Conservation (phyloP, 2,329 filamentous ascomycete species). For the Dothideomycetidae sp. region DNA sequence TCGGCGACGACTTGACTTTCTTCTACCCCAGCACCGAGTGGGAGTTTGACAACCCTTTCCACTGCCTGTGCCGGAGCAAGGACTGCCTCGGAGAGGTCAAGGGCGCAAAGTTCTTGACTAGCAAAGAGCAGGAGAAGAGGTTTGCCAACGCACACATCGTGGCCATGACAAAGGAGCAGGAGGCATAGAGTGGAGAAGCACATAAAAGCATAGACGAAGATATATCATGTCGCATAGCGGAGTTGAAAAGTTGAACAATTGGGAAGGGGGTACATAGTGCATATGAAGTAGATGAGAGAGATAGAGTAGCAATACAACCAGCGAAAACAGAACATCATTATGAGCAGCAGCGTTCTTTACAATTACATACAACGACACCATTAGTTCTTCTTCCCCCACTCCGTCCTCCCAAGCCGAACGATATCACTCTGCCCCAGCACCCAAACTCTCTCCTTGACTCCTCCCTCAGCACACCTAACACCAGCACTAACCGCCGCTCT, state of each 20-base stretch:
- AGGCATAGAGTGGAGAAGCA: too few relatives aligned
- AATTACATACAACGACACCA: too few relatives aligned
- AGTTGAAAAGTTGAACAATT: too few relatives aligned
- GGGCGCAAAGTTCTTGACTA: slow-evolving; percentile 26
- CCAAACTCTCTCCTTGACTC: slow-evolving; percentile 46
- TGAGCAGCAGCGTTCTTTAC: too few relatives aligned
- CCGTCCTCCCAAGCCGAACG: slow-evolving; percentile 48
- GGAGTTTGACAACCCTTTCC: slow-evolving; percentile 34
- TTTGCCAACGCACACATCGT: slow-evolving; percentile 30
- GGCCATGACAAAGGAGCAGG: slow-evolving; percentile 13
- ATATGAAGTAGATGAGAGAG: too few relatives aligned
- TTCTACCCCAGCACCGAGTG: slow-evolving; percentile 38
- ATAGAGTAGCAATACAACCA: too few relatives aligned
- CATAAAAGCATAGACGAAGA: too few relatives aligned
- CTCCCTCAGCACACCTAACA: slow-evolving; percentile 36
- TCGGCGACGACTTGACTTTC: slow-evolving; percentile 32
- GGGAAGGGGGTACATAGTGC: too few relatives aligned
- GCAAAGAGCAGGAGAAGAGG: slow-evolving; percentile 24
- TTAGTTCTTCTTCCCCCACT: slow-evolving; percentile 21
- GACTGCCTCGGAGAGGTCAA: slow-evolving; percentile 27
- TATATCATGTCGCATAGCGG: too few relatives aligned
- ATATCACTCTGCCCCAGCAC: slow-evolving; percentile 47
- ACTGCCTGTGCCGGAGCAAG: slow-evolving; percentile 27
- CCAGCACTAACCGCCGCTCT: slow-evolving; percentile 50
- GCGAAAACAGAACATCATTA: too few relatives aligned